Percentiles rank a stretch among this genome's conserved stretches.
Evolutionary conservation across 31 red algal species (phyloP).

Genomic region (Bonnemaisonia californica): DNA sequence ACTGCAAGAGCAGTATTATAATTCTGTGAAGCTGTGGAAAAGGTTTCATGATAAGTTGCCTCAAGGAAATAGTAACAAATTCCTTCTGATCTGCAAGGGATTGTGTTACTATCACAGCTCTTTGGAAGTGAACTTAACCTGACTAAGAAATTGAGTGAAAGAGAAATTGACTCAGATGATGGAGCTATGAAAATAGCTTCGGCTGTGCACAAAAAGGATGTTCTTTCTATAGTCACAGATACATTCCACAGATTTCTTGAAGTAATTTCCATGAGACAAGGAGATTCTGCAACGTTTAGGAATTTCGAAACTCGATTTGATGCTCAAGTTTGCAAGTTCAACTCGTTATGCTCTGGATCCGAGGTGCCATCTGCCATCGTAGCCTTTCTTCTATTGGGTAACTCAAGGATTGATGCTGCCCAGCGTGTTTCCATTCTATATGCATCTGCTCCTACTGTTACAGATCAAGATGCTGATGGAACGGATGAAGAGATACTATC

Average conservation of each 20-base stretch:
- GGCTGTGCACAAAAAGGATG: not conserved
- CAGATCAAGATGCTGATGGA: not conserved
- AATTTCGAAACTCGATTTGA: not conserved
- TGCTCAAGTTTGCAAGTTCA: not conserved
- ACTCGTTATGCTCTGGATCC: not conserved
- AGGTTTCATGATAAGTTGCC: constrained; percentile 3
- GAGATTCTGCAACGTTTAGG: not conserved
- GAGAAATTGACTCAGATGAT: not conserved
- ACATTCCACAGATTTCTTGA: not conserved
- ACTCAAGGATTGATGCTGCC: not conserved
- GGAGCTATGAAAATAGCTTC: not conserved
- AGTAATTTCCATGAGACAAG: not conserved
- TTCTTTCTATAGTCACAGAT: not conserved
- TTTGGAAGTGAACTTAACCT: not conserved
- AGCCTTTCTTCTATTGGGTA: not conserved
- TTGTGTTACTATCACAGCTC: not conserved
- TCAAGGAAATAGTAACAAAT: not conserved
- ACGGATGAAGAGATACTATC: not conserved
- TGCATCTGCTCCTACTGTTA: not conserved
- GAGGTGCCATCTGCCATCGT: not conserved
- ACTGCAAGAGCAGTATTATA: not conserved
- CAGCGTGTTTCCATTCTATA: not conserved
- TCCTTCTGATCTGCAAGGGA: not conserved
- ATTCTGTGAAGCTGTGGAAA: constrained; percentile 10
- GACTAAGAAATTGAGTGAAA: not conserved